These are phyloP conservation scores for Suhomyces ambrosiae DNA, from an alignment of 1,139 yeast species.

Conservation along the genomic window DNA sequence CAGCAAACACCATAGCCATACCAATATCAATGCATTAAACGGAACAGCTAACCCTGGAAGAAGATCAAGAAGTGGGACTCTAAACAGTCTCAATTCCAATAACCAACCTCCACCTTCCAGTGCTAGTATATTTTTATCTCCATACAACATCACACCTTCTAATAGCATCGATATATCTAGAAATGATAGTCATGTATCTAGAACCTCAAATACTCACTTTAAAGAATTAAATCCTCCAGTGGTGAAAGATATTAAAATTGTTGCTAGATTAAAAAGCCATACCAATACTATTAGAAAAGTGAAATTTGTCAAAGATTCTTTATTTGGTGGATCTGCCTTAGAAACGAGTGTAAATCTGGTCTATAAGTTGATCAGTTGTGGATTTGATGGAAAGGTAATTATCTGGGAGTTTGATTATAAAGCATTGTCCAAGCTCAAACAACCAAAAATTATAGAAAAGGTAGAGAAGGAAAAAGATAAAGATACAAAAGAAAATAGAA, in stretches of 20 bases:
- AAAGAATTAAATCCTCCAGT: slow-evolving; percentile 35
- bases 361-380: slow-evolving; percentile 67
- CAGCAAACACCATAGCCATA: slow-evolving; percentile 19
- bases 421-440: slow-evolving; percentile 53
- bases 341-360: slow-evolving; percentile 21
- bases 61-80: slow-evolving; percentile 44
- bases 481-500: slow-evolving; percentile 2
- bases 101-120: slow-evolving; percentile 13
- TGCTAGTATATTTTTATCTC: slow-evolving; percentile 24
- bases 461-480: slow-evolving; percentile 11
- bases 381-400: slow-evolving; percentile 68
- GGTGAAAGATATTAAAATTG: slow-evolving; percentile 45
- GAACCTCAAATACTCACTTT: slow-evolving; percentile 13
- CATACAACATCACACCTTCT: slow-evolving; percentile 24
- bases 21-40: slow-evolving; percentile 16
- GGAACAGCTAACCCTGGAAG: slow-evolving; percentile 18
- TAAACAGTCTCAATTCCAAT: slow-evolving; percentile 32
- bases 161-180: slow-evolving; percentile 24
- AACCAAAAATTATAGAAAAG: slow-evolving; percentile 5
- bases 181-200: slow-evolving; percentile 4
- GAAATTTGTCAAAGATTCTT: slow-evolving; percentile 28
- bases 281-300: slow-evolving; percentile 62
- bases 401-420: slow-evolving; percentile 76
- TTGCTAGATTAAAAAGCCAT: slow-evolving; percentile 64
- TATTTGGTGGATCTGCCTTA: slow-evolving; percentile 18